Evolutionary conservation across 495 filamentous ascomycete genomes (phyloP), one percentile per base, ranked within the genome.

Genomic region (Platismatia glauca): DNA sequence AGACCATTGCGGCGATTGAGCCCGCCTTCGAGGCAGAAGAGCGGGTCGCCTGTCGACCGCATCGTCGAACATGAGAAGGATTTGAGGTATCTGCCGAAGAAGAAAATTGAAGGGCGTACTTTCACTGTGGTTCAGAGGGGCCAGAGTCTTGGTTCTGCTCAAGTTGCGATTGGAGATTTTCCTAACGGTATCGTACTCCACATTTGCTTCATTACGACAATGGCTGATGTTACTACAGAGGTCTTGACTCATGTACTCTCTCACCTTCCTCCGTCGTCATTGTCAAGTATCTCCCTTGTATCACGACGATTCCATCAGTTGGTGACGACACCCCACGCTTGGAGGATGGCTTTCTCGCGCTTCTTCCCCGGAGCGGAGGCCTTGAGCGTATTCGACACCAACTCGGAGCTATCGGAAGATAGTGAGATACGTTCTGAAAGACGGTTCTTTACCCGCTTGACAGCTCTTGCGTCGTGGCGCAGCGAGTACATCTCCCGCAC

Each of bases 401-500:
- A 44, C 37, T 58, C 43, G 48, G 67, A 43, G 50, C 65, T 24
- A 59, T 67, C 70, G 20, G 74, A 71, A 24, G 75, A 71, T 60
- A 71, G 63, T 20, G 82, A 87, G 37, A 73, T 86, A 31, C 80
- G 82, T 50, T 80, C 80, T 9, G 87, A 92, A 67, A 83, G 81
- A 66, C 86, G 90, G 22, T 78, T 81, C 61, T 97, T 97, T 68
- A 82, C 90, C 11, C 81, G 90, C 58, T 78, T 97, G 44, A 92
- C 88, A 35, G 80, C 84, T 16, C 76, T 89, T 50, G 86, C 89
- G 24, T 91, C 91, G 1, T 97, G 92, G 92, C 83, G 91, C 37
- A 95, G 89, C 71, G 92, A 97, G 70, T 97, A 96, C 70, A 87
- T 96, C 46, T 72, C 94, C 35, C 81, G 92, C 31, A 97, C 90